Evolutionary conservation across 257 asterid species (phyloP), one percentile per base, ranked within the genome.

Genomic region (Lithospermum erythrorhizon): DNA sequence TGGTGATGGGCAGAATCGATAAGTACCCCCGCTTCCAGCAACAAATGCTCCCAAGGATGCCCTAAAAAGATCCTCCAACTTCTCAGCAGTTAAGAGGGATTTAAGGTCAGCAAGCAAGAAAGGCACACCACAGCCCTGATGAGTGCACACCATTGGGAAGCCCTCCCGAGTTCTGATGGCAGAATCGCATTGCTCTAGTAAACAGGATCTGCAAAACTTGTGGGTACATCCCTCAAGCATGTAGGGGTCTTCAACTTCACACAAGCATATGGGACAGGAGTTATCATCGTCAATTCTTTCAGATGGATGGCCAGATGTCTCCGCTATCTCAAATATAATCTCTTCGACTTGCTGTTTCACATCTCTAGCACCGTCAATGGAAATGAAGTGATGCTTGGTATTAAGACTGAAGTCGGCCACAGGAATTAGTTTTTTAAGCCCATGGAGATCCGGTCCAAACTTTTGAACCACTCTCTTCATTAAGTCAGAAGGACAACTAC

Each of bases 1-100:
- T 0, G 95, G 97, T 2, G 98, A 88, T 8, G 98, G 98, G 65
- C 97, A 88, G 68, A 86, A 93, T 71, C 88, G 68, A 79, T 76
- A 88, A 22, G 59, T 20, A 9, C 94, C 93, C 21, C 80, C 76
- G 65, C 89, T 84, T 20, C 69, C 85, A 6, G 90, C 84, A 70
- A 93, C 90, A 32, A 71, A 84, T 19, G 95, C 79, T 18, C 78
- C 82, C 70, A 93, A 45, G 9, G 95, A 86, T 27, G 95, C 87
- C 75, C 87, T 20, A 66, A 93, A 88, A 15, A 93, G 95, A 58
- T 93, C 98, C 21, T 86, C 94, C 66, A 84, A 60, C 75, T 84
- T 86, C 58, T 84, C 95, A 15, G 19, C 52, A 4, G 80, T 37
- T 71, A 93, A 64, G 54, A 89, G 64, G 10, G 78, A 68, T 76